Evolutionary conservation across 164 flowering plant genomes (phyloP).

Genomic region (Macadamia integrifolia): DNA sequence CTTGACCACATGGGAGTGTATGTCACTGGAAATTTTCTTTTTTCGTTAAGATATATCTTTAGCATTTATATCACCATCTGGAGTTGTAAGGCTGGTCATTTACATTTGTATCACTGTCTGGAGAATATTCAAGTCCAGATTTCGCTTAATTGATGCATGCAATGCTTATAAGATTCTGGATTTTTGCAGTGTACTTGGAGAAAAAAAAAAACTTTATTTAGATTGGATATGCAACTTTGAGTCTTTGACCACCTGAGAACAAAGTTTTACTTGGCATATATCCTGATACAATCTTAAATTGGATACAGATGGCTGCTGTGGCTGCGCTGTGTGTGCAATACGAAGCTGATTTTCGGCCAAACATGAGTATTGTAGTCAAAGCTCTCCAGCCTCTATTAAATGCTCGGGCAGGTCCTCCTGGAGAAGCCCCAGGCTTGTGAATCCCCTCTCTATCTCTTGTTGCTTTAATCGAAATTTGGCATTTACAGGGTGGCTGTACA

Average conservation of each 20-base stretch:
- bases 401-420: constrained; percentile 53
- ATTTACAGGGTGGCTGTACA: constrained; percentile 10
- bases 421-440: constrained; percentile 41
- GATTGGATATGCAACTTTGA: no score
- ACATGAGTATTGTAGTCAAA: constrained; percentile 87
- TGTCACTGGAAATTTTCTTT: not conserved
- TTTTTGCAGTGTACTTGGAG: not conserved
- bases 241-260: no score
- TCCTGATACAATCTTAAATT: not conserved
- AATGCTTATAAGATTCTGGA: not conserved
- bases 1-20: not conserved
- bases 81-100: no score
- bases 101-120: no score
- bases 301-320: constrained; percentile 73
- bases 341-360: constrained; percentile 87
- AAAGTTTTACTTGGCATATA: not conserved
- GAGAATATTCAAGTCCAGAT: no score
- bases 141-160: not conserved
- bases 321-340: constrained; percentile 88
- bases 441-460: not conserved
- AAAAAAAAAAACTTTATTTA: not conserved
- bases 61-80: not conserved
- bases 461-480: not conserved
- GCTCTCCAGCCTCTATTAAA: constrained; percentile 72
- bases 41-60: no score